Evolutionary conservation across 306 rosid genomes (phyloP).

Genomic region (Castanea crenata): DNA sequence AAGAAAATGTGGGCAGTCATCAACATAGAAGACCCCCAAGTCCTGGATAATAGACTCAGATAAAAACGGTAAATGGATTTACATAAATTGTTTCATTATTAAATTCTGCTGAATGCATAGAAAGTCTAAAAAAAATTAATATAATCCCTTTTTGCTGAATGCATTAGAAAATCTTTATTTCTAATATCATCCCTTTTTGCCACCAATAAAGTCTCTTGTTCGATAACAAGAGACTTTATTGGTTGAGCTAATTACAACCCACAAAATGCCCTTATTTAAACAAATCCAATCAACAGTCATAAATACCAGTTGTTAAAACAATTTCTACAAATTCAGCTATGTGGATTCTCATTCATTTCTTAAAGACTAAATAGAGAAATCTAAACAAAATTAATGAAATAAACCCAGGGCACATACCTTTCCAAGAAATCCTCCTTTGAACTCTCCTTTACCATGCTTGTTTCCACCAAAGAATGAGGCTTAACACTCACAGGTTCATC

Average conservation of each 20-base stretch:
- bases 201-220: no score
- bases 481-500: slow-evolving; percentile 40
- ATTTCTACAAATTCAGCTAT: background rate
- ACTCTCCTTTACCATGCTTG: slow-evolving; percentile 40
- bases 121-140: background rate
- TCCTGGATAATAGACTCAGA: background rate
- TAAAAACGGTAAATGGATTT: background rate
- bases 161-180: no score
- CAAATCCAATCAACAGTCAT: background rate
- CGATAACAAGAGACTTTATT: no score
- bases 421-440: slow-evolving; percentile 39
- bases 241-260: no score
- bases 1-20: background rate
- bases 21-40: background rate
- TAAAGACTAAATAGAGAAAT: background rate
- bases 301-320: background rate
- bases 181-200: no score
- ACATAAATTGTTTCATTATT: background rate
- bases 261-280: background rate
- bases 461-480: slow-evolving; percentile 43
- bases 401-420: slow-evolving; percentile 33
- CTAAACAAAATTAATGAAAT: background rate
- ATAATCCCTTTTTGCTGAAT: no score
- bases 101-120: background rate
- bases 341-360: background rate